These are phyloP conservation scores for Phyllosticta paracitricarpa DNA, from an alignment of 2,329 filamentous ascomycete species.

Conservation along the genomic window DNA sequence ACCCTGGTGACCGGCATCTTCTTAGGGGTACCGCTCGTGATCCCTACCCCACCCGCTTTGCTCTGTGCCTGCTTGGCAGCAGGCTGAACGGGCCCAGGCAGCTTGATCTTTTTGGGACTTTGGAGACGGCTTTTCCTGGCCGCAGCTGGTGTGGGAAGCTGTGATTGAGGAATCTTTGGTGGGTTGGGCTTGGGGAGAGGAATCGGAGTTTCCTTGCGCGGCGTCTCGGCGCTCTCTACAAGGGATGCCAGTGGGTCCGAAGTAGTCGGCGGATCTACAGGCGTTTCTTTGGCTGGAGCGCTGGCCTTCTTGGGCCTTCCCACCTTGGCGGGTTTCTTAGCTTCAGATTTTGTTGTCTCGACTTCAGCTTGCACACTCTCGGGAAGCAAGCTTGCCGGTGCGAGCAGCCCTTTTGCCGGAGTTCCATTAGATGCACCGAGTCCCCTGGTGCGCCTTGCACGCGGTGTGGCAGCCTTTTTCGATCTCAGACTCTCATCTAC, in stretches of 20 bases:
- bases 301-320: not conserved
- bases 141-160: not conserved
- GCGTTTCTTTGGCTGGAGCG: not conserved
- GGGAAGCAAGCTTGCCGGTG: conserved; percentile 17
- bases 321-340: not conserved
- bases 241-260: not conserved
- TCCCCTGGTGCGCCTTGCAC: conserved; percentile 21
- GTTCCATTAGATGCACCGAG: conserved; percentile 28
- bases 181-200: not conserved
- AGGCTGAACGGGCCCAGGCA: conserved; percentile 17
- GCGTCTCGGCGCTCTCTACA: not conserved
- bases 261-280: not conserved
- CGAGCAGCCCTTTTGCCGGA: conserved; percentile 25
- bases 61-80: not conserved
- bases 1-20: conserved; percentile 2
- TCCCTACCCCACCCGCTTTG: not conserved
- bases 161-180: not conserved
- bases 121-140: conserved; percentile 22
- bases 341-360: not conserved
- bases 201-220: not conserved
- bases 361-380: conserved; percentile 5
- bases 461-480: conserved; percentile 18
- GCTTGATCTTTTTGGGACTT: conserved; percentile 24
- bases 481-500: conserved; percentile 19
- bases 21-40: conserved; percentile 3